Conservation (phyloP, 768 basidiomycete species). For the Pulveroboletus sp. region DNA sequence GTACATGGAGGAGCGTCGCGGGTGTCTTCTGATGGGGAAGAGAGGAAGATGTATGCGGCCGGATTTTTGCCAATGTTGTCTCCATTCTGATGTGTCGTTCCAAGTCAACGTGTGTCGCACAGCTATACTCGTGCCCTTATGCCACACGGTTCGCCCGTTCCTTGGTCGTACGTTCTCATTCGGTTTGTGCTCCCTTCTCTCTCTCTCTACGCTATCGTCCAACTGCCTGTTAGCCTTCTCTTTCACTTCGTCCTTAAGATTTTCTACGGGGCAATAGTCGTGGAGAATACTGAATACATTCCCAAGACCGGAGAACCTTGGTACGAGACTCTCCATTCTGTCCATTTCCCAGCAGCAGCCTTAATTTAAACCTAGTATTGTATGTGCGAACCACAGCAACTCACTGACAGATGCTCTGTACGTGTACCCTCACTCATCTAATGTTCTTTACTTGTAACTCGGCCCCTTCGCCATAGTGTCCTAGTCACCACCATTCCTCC, state of each 20-base stretch:
- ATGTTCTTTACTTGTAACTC: neutral
- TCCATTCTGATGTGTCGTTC: constrained; percentile 42
- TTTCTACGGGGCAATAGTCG: constrained; percentile 85
- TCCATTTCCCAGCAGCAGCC: neutral
- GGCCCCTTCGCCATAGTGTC: constrained; percentile 39
- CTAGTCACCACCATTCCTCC: constrained; percentile 71
- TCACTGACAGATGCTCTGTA: constrained; percentile 84
- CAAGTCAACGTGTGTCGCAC: neutral
- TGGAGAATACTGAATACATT: constrained; percentile 71
- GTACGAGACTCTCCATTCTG: constrained; percentile 34
- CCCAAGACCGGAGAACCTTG: constrained; percentile 72
- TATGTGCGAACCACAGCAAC: constrained; percentile 85
- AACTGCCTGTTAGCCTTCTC: constrained; percentile 42
- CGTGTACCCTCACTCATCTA: constrained; percentile 20
- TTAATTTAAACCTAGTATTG: constrained; percentile 48
- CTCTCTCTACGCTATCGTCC: neutral
- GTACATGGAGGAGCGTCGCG: constrained; percentile 75
- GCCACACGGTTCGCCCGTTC: constrained; percentile 38
- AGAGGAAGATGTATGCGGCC: constrained; percentile 76
- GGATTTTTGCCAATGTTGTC: constrained; percentile 72
- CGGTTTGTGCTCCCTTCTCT: constrained; percentile 38
- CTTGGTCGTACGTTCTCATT: constrained; percentile 67
- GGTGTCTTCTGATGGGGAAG: constrained; percentile 88
- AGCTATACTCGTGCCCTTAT: constrained; percentile 17
- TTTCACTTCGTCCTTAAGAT: constrained; percentile 85